These are phyloP conservation scores for Phytopythium sindhum DNA, from an alignment of 352 stramenopile genomes.

Conservation along the genomic window DNA sequence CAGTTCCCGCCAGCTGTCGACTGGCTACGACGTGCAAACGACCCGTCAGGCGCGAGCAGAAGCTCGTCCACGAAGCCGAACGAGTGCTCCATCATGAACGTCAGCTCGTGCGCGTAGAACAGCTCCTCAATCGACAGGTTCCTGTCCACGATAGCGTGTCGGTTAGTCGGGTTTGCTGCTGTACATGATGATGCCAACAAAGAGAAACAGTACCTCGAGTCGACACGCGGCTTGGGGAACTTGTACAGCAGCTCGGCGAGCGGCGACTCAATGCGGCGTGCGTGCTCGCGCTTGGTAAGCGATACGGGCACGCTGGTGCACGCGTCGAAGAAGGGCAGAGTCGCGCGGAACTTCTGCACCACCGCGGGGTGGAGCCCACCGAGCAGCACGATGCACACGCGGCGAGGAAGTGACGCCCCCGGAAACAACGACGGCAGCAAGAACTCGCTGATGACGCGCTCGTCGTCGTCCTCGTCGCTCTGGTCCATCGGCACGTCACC, in stretches of 20 bases:
- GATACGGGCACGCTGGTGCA: conserved; percentile 69
- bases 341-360: conserved; percentile 62
- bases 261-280: conserved; percentile 49
- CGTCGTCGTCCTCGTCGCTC: conserved; percentile 32
- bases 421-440: conserved; percentile 51
- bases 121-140: conserved; percentile 54
- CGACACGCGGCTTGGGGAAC: conserved; percentile 58
- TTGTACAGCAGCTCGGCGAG: conserved; percentile 66
- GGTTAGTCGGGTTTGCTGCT: background rate
- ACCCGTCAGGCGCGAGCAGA: conserved; percentile 47
- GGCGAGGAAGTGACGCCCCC: conserved; percentile 37
- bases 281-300: conserved; percentile 57
- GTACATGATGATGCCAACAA: too few species aligned
- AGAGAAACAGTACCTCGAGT: conserved; percentile 54
- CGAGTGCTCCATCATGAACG: conserved; percentile 76
- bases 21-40: conserved; percentile 68
- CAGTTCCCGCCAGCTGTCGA: conserved; percentile 62
- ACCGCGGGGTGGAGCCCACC: conserved; percentile 66
- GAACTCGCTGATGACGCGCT: conserved; percentile 39
- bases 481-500: conserved; percentile 15
- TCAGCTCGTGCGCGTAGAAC: conserved; percentile 77
- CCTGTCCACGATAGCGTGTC: conserved; percentile 13
- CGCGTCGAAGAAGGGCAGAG: conserved; percentile 65
- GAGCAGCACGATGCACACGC: conserved; percentile 73
- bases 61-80: conserved; percentile 76